Percentiles rank a stretch among this genome's conserved stretches.
Conservation (phyloP, 352 stramenopile genomes). For the Globisporangium echinulatum region DNA sequence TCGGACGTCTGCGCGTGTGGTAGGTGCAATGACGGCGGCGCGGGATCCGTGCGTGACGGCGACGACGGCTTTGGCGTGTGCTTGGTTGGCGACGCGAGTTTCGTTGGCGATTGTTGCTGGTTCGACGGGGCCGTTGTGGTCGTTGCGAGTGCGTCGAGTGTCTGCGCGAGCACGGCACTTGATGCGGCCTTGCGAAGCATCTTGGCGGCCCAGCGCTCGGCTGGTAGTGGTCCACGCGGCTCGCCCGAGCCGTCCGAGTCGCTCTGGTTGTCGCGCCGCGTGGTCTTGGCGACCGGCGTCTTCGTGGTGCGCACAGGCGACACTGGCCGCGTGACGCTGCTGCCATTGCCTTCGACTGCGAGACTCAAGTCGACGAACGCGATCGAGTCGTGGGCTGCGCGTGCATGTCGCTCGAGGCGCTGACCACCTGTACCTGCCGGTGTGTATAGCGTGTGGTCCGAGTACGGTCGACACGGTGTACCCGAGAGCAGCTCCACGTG, state of each 20-base stretch:
- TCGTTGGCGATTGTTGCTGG: conserved; percentile 9
- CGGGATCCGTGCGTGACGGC: neutral
- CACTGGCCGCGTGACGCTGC: conserved; percentile 1
- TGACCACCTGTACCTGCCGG: neutral
- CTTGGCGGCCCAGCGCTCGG: conserved; percentile 40
- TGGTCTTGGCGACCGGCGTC: conserved; percentile 2
- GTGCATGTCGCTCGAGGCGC: conserved; percentile 15
- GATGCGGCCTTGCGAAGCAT: conserved; percentile 47
- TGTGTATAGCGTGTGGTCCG: conserved; percentile 70
- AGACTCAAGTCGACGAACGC: conserved; percentile 63
- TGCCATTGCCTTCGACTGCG: conserved; percentile 21
- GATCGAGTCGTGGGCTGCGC: conserved; percentile 42
- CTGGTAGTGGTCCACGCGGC: too few species aligned
- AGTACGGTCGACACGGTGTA: conserved; percentile 58
- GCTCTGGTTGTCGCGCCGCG: conserved; percentile 9
- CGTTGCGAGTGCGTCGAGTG: conserved; percentile 49
- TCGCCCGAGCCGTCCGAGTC: neutral
- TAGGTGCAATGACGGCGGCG: neutral
- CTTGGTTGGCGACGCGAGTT: conserved; percentile 13
- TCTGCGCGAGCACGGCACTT: conserved; percentile 50
- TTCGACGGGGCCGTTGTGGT: conserved; percentile 3
- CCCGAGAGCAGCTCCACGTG: conserved; percentile 69
- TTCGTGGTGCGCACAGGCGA: conserved; percentile 1
- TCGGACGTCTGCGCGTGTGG: conserved; percentile 29
- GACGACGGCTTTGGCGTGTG: neutral